phyloP scores from a whole-genome alignment of 2,329 filamentous ascomycete genomes.

The Penicillium sp. region DNA sequence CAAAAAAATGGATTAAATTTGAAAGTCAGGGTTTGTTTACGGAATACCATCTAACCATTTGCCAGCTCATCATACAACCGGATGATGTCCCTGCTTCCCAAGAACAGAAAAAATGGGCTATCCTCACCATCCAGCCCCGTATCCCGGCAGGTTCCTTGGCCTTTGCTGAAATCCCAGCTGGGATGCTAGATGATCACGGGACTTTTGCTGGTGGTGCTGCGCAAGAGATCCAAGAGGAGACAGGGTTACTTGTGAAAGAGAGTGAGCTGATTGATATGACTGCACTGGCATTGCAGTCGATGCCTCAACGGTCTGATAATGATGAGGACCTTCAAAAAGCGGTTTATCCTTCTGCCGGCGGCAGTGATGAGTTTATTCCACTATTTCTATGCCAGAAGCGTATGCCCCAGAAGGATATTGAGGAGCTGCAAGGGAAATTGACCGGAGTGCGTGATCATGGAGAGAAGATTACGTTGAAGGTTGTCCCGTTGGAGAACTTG shows the following conservation, averaged over 20 bases:
- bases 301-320: conserved; percentile 16
- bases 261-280: conserved; percentile 57
- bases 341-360: conserved; percentile 57
- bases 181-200: conserved; percentile 59
- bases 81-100: conserved; percentile 45
- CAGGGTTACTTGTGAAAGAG: conserved; percentile 51
- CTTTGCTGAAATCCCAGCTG: conserved; percentile 59
- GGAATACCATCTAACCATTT: neutral
- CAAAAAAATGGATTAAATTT: neutral
- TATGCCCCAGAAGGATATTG: conserved; percentile 49
- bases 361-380: conserved; percentile 60
- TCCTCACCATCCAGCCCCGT: conserved; percentile 59
- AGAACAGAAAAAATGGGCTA: conserved; percentile 48
- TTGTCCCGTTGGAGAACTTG: conserved; percentile 51
- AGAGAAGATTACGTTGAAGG: conserved; percentile 60
- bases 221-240: conserved; percentile 60
- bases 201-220: conserved; percentile 57
- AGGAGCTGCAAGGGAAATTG: conserved; percentile 52
- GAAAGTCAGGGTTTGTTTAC: neutral
- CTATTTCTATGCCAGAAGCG: conserved; percentile 57
- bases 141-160: conserved; percentile 56
- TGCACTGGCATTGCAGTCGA: conserved; percentile 43
- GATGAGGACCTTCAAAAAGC: conserved; percentile 46
- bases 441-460: conserved; percentile 57
- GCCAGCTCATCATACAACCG: conserved; percentile 56